Evolutionary conservation across 768 basidiomycete genomes (phyloP).

Genomic region (Phylloporus arenicola): DNA sequence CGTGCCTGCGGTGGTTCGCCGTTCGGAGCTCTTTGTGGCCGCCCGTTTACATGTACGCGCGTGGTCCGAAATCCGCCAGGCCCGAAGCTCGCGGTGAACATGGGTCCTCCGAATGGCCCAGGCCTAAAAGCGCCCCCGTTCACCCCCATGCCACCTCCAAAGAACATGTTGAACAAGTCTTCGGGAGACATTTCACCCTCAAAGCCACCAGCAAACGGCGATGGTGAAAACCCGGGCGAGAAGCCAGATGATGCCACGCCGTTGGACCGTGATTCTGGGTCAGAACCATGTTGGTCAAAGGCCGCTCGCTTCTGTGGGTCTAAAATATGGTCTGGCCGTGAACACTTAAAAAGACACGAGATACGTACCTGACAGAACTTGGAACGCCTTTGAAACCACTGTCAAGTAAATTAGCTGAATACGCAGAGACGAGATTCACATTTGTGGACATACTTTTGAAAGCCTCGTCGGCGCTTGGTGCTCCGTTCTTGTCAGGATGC

Average conservation of each 20-base stretch:
- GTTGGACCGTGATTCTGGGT: constrained; percentile 79
- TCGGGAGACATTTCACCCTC: constrained; percentile 90
- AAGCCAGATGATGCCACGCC: constrained; percentile 60
- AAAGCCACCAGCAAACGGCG: constrained; percentile 51
- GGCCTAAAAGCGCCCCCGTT: constrained; percentile 50
- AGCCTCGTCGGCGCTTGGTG: constrained; percentile 97
- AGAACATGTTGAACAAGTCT: constrained; percentile 98
- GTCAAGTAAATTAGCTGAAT: constrained; percentile 6
- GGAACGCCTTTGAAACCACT: constrained; percentile 99
- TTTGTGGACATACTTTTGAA: constrained; percentile 74
- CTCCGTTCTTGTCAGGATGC: constrained; percentile 92
- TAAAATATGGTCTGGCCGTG: constrained; percentile 18
- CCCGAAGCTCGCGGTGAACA: constrained; percentile 78
- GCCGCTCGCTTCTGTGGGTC: constrained; percentile 88
- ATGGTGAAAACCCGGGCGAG: constrained; percentile 45
- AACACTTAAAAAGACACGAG: neutral
- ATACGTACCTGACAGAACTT: constrained; percentile 72
- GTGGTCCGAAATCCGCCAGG: constrained; percentile 77
- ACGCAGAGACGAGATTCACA: neutral
- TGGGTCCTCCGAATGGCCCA: constrained; percentile 42
- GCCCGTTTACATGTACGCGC: constrained; percentile 43
- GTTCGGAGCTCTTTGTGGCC: constrained; percentile 31
- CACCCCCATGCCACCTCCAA: constrained; percentile 56
- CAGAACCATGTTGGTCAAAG: constrained; percentile 78
- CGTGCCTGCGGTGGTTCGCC: constrained; percentile 43